phyloP scores from a whole-genome alignment of 1,284 basidiomycete species.

The Moesziomyces sp. region DNA sequence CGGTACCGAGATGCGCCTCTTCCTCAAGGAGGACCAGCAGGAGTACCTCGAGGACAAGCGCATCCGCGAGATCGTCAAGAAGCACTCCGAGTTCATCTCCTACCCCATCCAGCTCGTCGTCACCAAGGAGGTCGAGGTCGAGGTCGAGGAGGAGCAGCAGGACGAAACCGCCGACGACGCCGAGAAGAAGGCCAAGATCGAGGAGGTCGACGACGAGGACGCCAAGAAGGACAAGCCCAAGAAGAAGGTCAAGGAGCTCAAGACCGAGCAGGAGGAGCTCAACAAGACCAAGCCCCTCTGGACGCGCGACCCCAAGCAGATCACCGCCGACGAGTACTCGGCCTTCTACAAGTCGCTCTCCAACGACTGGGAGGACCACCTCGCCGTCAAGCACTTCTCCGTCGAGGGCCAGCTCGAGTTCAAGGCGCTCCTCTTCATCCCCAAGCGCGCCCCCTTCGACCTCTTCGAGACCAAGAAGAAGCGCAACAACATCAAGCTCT shows the following conservation, averaged over 20 bases:
- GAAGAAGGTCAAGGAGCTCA: conserved; percentile 82
- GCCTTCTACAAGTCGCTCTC: conserved; percentile 99
- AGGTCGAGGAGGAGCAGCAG: conserved; percentile 81
- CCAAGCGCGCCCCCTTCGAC: conserved; percentile 90
- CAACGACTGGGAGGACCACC: conserved; percentile 99
- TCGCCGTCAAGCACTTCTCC: conserved; percentile 99
- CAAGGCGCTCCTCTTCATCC: conserved; percentile 93
- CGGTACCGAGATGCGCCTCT: conserved; percentile 93
- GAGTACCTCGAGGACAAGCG: conserved; percentile 99
- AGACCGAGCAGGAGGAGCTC: conserved; percentile 88
- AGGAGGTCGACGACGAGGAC: conserved; percentile 83
- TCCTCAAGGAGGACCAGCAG: conserved; percentile 97
- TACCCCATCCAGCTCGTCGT: conserved; percentile 99
- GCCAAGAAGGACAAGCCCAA: conserved; percentile 79
- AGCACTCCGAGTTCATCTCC: conserved; percentile 99
- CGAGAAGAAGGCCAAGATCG: conserved; percentile 78
- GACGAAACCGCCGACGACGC: conserved; percentile 74
- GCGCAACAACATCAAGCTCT: conserved; percentile 99
- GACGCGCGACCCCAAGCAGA: conserved; percentile 95
- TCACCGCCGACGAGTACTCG: conserved; percentile 90
- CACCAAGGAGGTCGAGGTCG: conserved; percentile 96
- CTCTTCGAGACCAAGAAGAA: conserved; percentile 99
- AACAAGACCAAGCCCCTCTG: conserved; percentile 99
- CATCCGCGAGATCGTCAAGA: conserved; percentile 99
- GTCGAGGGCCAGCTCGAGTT: conserved; percentile 99